Evolutionary conservation across 2,329 filamentous ascomycete genomes (phyloP).

Genomic region (Calonectria hawksworthii): DNA sequence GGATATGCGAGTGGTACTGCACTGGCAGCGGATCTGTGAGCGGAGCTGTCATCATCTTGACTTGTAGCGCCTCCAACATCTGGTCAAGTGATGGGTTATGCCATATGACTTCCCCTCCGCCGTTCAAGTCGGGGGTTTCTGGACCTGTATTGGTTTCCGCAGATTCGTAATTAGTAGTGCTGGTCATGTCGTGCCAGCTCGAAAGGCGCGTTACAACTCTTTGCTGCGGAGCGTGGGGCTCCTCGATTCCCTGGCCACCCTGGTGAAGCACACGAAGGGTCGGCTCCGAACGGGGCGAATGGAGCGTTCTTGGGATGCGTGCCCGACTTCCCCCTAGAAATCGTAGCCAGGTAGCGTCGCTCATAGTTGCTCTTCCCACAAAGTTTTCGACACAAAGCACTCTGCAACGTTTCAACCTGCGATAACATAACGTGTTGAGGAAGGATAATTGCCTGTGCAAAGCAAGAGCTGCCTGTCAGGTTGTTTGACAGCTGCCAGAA

Average conservation of each 20-base stretch:
- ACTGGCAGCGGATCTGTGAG: constrained; percentile 53
- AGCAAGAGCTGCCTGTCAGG: not conserved
- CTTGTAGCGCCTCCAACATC: constrained; percentile 60
- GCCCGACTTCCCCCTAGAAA: constrained; percentile 42
- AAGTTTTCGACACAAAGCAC: too few relatives aligned
- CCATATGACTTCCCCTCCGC: constrained; percentile 45
- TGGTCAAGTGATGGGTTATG: constrained; percentile 59
- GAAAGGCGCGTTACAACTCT: constrained; percentile 27
- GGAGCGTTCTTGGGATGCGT: constrained; percentile 36
- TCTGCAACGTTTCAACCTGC: not conserved
- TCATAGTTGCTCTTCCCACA: too few relatives aligned
- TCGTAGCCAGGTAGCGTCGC: constrained; percentile 42
- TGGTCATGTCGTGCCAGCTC: constrained; percentile 31
- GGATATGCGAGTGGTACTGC: constrained; percentile 59
- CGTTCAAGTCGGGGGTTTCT: constrained; percentile 36
- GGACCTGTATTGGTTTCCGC: constrained; percentile 20
- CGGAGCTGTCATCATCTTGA: constrained; percentile 55
- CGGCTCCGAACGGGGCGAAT: constrained; percentile 39
- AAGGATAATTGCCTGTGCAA: not conserved
- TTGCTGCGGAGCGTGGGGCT: constrained; percentile 3
- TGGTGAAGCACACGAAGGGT: constrained; percentile 35
- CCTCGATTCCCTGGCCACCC: constrained; percentile 12
- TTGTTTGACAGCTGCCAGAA: not conserved
- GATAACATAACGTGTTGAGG: not conserved
- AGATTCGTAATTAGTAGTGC: not conserved